A percentile compares a stretch with the other conserved stretches of the same genome.
These are phyloP conservation scores for Arthroderma sp. DNA, from an alignment of 2,329 filamentous ascomycete species.

Conservation along the genomic window DNA sequence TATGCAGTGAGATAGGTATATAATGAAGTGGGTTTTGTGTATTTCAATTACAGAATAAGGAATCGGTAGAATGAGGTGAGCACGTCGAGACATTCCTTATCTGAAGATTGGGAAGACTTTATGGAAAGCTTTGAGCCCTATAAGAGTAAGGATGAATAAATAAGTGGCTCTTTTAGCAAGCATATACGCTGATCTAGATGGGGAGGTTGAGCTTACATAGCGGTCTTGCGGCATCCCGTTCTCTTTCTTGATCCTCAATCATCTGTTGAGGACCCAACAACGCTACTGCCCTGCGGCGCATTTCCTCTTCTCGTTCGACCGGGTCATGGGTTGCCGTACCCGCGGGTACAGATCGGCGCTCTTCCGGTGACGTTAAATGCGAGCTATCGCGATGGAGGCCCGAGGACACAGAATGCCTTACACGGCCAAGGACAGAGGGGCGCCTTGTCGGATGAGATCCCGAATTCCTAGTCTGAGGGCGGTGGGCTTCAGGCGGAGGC, in stretches of 20 bases:
- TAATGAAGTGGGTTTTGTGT: no score
- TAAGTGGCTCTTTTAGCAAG: not conserved
- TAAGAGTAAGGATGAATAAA: not conserved
- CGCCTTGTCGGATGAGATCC: no score
- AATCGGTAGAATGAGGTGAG: not conserved
- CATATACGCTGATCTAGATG: not conserved
- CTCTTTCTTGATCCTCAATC: conserved; percentile 12
- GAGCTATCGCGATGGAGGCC: not conserved
- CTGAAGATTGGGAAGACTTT: conserved; percentile 8
- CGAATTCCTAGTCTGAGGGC: not conserved
- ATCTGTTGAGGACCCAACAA: conserved; percentile 9
- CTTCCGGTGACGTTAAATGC: not conserved
- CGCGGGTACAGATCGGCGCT: not conserved
- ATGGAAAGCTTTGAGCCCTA: conserved; percentile 10
- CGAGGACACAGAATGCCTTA: not conserved
- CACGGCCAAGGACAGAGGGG: not conserved
- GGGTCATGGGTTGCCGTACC: not conserved
- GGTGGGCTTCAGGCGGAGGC: not conserved
- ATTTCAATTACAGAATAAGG: no score
- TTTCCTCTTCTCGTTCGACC: conserved; percentile 6
- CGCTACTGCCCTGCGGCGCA: conserved; percentile 9
- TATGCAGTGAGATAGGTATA: no score
- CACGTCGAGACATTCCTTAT: not conserved
- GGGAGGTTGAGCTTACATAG: conserved; percentile 11
- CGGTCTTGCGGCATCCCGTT: conserved; percentile 10